Base-by-base conservation (phyloP, 2,329 filamentous ascomycete species). In the Arthrinium puccinioides region DNA sequence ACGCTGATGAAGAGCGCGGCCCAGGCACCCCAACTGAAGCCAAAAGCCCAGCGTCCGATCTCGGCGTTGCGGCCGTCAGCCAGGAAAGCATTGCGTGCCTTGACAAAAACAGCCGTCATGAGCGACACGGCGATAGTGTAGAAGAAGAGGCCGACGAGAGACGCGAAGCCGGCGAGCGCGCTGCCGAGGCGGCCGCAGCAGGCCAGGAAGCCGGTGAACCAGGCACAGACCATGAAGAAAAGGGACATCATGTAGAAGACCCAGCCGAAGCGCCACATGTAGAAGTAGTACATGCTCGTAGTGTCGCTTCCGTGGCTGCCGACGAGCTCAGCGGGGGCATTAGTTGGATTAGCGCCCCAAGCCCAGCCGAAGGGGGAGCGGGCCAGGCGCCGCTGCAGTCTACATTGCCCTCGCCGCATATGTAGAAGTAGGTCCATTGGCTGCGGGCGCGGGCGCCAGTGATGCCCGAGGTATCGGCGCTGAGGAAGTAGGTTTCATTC, bases 211-310 rank as follows among this genome's bases (percentile, higher is more conserved):
- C 79, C 76, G 9, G 72, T 63, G 60, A 87, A 74, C 55, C 89
- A 78, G 44, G 82, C 76, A 19, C 78, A 39, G 32, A 76, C 70
- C 44, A 76, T 76, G 59, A 94, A 92, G 69, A 95, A 79, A 25
- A 96, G 74, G 14, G 80, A 78, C 47, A 97, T 82, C 39, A 97
- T 68, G 66, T 85, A 85, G 62, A 95, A 92, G 25, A 89, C 87
- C 76, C 90, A 97, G 60, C 87, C 84, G 67, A 96, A 95, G 27
- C 90, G 79, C 66, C 87, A 94, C 56, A 92, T 72, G 63, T 88
- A 87, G 66, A 74, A 97, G 69, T 81, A 94, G 45, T 65, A 63
- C 16, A 45, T 57, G 44, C 70, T 72, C 6, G 78, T 82, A 4
- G 75, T 80, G 41, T 62, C 46, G 41, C 64, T 63, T 41, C 66